phyloP scores from a whole-genome alignment of 2,329 filamentous ascomycete species.

The Ambrosiella xylebori region DNA sequence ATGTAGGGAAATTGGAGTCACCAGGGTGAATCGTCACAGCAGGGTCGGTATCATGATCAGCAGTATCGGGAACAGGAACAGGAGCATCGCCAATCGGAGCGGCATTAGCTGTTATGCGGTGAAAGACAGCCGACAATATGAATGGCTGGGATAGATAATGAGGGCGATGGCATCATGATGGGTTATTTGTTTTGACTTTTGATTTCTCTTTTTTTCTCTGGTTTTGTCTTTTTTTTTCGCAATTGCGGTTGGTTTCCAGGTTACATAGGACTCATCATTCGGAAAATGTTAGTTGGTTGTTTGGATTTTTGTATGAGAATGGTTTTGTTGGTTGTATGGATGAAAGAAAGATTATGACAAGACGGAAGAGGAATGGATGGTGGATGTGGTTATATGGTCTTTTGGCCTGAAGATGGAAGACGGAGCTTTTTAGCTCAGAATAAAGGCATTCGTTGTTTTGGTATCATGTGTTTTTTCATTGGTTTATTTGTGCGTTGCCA shows the following conservation, averaged over 20 bases:
- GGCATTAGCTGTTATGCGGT: too few species aligned
- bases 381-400: neutral
- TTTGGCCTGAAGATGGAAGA: neutral
- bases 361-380: neutral
- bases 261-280: neutral
- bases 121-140: too few species aligned
- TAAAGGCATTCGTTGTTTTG: neutral
- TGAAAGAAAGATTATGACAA: neutral
- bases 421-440: neutral
- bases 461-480: neutral
- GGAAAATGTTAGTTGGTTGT: neutral
- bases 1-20: neutral
- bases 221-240: neutral
- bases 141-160: neutral
- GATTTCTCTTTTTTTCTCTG: neutral
- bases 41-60: neutral
- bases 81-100: too few species aligned
- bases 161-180: neutral
- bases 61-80: too few species aligned
- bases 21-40: neutral
- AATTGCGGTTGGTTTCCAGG: neutral
- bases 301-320: neutral
- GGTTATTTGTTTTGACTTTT: conserved; percentile 1
- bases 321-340: neutral
- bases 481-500: neutral